A percentile compares a stretch with the other conserved stretches of the same genome.
phyloP scores from a whole-genome alignment of 805 yeast species.

The Komagataella kurtzmanii region DNA sequence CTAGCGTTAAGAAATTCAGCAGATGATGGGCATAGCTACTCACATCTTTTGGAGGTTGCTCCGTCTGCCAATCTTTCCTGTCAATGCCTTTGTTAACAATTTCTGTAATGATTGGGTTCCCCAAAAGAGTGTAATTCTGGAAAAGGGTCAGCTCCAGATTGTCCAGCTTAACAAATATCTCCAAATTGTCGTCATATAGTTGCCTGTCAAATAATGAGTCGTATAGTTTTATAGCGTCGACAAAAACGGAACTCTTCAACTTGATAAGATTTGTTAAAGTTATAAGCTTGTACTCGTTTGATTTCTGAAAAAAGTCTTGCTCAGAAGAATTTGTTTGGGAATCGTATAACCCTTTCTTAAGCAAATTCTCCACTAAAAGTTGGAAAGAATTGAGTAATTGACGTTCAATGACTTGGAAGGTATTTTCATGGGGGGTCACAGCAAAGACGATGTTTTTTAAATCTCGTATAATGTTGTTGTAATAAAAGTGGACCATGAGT shows the following conservation, averaged over 20 bases:
- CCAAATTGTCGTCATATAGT: conserved; percentile 25
- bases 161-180: conserved; percentile 29
- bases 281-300: conserved; percentile 23
- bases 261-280: conserved; percentile 42
- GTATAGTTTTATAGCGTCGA: conserved; percentile 32
- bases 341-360: conserved; percentile 26
- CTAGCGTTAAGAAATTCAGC: conserved; percentile 31
- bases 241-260: conserved; percentile 30
- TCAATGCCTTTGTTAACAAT: conserved; percentile 26
- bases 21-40: conserved; percentile 35
- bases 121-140: conserved; percentile 35
- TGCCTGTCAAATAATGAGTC: conserved; percentile 36
- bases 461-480: conserved; percentile 20
- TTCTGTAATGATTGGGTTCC: conserved; percentile 25
- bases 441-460: conserved; percentile 9
- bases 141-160: conserved; percentile 40
- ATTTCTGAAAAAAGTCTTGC: conserved; percentile 14
- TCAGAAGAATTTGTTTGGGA: conserved; percentile 9
- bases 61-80: conserved; percentile 27
- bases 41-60: conserved; percentile 22
- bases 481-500: conserved; percentile 22
- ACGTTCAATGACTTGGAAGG: conserved; percentile 15
- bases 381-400: conserved; percentile 22
- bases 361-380: conserved; percentile 25
- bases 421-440: conserved; percentile 6